Conservation (phyloP, 768 basidiomycete genomes). For the Lactifluus pinguis region DNA sequence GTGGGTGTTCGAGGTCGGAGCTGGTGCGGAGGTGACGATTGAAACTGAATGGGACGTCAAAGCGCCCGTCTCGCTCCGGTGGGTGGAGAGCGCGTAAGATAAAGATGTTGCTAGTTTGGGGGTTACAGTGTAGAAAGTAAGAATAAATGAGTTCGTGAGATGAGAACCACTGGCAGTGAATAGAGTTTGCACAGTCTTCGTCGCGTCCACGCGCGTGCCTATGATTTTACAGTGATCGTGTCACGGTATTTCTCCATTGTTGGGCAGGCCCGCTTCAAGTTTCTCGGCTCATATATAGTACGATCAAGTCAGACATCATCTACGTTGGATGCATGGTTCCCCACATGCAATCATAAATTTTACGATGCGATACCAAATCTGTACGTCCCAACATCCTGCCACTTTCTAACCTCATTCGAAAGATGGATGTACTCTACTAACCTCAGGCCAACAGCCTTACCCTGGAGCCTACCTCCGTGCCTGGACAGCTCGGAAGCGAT, state of each 20-base stretch:
- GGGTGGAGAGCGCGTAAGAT: slow-evolving; percentile 18
- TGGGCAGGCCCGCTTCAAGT: too few species aligned
- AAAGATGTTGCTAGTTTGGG: background rate
- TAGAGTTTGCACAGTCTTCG: too few species aligned
- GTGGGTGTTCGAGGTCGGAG: slow-evolving; percentile 40
- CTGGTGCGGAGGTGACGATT: slow-evolving; percentile 36
- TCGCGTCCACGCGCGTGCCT: too few species aligned
- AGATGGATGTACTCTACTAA: background rate
- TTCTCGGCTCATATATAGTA: too few species aligned
- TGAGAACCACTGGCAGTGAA: too few species aligned
- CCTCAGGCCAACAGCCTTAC: background rate
- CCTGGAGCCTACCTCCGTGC: background rate
- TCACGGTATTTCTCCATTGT: too few species aligned
- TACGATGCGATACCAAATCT: background rate
- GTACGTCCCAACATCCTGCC: background rate
- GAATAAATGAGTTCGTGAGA: too few species aligned
- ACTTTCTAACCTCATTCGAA: background rate
- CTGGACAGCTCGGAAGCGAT: background rate
- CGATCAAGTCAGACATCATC: too few species aligned
- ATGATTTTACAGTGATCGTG: too few species aligned
- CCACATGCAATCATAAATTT: too few species aligned
- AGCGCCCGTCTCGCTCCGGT: slow-evolving; percentile 28
- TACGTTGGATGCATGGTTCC: too few species aligned
- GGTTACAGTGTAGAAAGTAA: too few species aligned
- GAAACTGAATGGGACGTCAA: slow-evolving; percentile 47